A percentile compares a stretch with the other conserved stretches of the same genome.
Conservation (phyloP, 1,284 basidiomycete species). For the Moniliella sp. region DNA sequence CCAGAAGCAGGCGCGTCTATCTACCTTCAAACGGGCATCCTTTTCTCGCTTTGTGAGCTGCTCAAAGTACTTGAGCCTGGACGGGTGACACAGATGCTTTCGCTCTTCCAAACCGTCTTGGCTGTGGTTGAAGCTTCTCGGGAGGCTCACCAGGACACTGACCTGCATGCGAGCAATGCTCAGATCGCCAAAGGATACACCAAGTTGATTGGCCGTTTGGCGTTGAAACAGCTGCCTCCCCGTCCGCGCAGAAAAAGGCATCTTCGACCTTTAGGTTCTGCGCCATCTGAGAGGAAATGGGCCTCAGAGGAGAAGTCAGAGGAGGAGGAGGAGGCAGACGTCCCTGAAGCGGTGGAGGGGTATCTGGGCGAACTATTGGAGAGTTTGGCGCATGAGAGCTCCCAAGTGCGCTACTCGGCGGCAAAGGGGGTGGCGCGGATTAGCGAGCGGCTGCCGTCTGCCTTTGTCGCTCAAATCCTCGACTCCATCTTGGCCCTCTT, state of each 20-base stretch:
- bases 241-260: too few relatives aligned
- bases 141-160: constrained; percentile 1
- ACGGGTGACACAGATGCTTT: constrained; percentile 7
- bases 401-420: constrained; percentile 76
- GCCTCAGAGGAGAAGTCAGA: constrained; percentile 1
- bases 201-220: neutral
- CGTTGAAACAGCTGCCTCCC: neutral
- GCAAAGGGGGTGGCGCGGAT: constrained; percentile 80
- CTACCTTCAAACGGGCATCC: constrained; percentile 46
- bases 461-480: constrained; percentile 57
- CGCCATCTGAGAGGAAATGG: neutral
- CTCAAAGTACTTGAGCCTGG: constrained; percentile 40
- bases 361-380: constrained; percentile 55
- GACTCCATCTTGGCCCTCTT: constrained; percentile 55
- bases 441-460: constrained; percentile 52
- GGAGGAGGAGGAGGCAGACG: constrained; percentile 42
- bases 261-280: neutral
- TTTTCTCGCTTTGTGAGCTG: constrained; percentile 55
- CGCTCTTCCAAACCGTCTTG: constrained; percentile 6
- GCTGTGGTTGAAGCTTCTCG: constrained; percentile 1
- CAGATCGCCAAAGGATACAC: neutral
- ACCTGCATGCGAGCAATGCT: neutral
- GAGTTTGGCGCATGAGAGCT: constrained; percentile 41
- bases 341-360: constrained; percentile 58
- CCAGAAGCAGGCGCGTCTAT: constrained; percentile 37